Base-by-base conservation (phyloP, 768 basidiomycete species). In the Suillus alpinus region DNA sequence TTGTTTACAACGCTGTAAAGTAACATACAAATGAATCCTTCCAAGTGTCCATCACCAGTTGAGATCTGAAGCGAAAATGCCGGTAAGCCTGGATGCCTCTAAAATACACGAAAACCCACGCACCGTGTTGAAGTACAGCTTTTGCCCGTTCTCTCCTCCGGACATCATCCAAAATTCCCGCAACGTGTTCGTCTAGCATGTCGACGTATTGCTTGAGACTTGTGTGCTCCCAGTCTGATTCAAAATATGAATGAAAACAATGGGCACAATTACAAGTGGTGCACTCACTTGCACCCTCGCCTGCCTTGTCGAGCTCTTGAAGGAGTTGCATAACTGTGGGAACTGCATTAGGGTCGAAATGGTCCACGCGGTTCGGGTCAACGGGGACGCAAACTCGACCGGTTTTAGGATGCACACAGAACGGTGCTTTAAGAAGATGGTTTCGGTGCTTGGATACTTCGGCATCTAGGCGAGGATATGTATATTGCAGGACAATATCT, bases 371-470 rank as follows among this genome's bases (percentile, higher is more conserved):
- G 37, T 75, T 75, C 4, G 94, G 89, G 68, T 96, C 90, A 18
- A 98, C 80, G 1, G 96, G 97, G 2, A 99, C 92, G 71, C 96
- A 99, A 9, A 99, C 86, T 34, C 94, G 86, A 1, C 96, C 97
- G 2, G 97, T 99, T 64, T 92, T 92, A 0, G 97, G 97, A 74
- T 99, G 97, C 0, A 98, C 80, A 71, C 95, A 97, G 75, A 99
- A 99, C 0, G 97, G 97, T 23, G 94, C 90, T 76, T 99, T 99
- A 58, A 99, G 84, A 77, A 99, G 82, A 79, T 99, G 97, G 77
- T 99, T 98, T 55, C 95, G 84, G 70, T 95, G 93, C 69, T 98
- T 96, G 3, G 95, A 95, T 32, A 99, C 97, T 73, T 99, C 97
- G 14, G 92, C 91, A 73, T 99, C 97, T 58, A 99, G 83, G 13